Percentiles rank a stretch among this genome's conserved stretches.
Conservation (phyloP, 2,329 filamentous ascomycete genomes). For the Rhytidhysteron rufulum region DNA sequence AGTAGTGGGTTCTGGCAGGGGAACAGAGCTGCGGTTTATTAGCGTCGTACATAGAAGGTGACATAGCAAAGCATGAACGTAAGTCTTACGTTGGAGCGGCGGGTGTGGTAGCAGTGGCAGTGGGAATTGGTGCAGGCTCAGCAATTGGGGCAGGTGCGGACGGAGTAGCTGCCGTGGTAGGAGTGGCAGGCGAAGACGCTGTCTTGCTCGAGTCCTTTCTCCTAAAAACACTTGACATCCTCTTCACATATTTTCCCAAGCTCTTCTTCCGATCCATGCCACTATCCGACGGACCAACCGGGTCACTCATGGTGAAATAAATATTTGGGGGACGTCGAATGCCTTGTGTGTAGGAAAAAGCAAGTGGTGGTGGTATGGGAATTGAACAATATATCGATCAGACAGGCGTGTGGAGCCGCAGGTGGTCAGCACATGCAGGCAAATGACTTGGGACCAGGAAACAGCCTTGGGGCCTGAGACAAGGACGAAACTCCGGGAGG, state of each 20-base stretch:
- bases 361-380: not conserved
- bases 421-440: conserved; percentile 22
- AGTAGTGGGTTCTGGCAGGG: conserved; percentile 3
- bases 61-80: not conserved
- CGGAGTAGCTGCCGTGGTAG: conserved; percentile 1
- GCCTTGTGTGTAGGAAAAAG: not conserved
- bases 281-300: conserved; percentile 15
- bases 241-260: conserved; percentile 37
- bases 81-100: conserved; percentile 5
- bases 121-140: not conserved
- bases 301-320: conserved; percentile 23
- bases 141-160: conserved; percentile 1
- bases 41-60: not conserved
- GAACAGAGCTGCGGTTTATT: conserved; percentile 2
- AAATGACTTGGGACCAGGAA: conserved; percentile 14
- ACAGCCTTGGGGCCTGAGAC: conserved; percentile 23
- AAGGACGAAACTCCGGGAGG: conserved; percentile 21
- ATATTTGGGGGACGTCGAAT: not conserved
- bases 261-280: conserved; percentile 27
- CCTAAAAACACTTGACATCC: conserved; percentile 37
- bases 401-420: conserved; percentile 3
- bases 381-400: not conserved
- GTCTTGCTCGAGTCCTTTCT: conserved; percentile 24
- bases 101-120: too few species aligned
- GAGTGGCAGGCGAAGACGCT: conserved; percentile 1